Evolutionary conservation across 1,139 yeast genomes (phyloP).

Genomic region (Pneumocystis oryctolagi): DNA sequence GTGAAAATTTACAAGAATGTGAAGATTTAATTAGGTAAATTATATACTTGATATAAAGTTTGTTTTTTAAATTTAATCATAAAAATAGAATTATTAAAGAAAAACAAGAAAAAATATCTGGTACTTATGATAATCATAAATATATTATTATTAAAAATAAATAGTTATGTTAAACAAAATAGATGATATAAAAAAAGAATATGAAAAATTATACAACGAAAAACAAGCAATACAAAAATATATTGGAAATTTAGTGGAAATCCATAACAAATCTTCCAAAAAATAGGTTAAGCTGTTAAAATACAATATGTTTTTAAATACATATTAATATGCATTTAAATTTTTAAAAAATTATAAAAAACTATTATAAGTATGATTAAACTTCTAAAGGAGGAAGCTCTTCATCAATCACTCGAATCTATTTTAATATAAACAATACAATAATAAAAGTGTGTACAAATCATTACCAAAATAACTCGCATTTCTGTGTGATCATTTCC

Average conservation of each 20-base stretch:
- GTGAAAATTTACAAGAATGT: background rate
- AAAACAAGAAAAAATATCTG: background rate
- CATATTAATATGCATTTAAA: background rate
- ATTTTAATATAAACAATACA: background rate
- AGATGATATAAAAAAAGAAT: background rate
- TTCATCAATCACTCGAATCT: background rate
- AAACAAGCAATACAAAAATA: background rate
- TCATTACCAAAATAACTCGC: slow-evolving; percentile 45
- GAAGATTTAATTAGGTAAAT: background rate
- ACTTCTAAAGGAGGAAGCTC: background rate
- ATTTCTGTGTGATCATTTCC: slow-evolving; percentile 78
- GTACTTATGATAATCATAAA: background rate
- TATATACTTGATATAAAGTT: background rate
- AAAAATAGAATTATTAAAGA: background rate
- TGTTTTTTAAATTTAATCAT: background rate
- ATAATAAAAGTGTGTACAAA: background rate
- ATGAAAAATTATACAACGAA: background rate
- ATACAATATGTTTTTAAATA: background rate
- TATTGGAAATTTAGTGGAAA: background rate
- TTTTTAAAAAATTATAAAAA: background rate
- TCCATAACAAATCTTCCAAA: background rate
- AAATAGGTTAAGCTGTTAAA: background rate
- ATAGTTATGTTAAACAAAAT: background rate
- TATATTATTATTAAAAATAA: background rate
- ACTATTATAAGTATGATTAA: background rate